phyloP scores from a whole-genome alignment of 192 early-diverging fungal species.

The Podila clonocystis region DNA sequence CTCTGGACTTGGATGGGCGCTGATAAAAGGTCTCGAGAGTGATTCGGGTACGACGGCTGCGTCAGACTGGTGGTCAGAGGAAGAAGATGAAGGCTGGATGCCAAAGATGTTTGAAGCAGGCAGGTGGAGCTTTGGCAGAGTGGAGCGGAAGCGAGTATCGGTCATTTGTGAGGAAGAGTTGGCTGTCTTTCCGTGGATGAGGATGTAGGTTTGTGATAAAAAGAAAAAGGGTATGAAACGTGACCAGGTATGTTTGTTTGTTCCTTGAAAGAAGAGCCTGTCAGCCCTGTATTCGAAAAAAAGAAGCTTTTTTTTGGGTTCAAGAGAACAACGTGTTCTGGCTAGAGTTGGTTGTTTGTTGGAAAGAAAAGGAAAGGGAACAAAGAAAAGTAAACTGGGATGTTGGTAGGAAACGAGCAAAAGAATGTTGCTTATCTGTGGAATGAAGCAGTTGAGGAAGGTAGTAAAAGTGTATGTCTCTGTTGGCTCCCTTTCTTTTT shows the following conservation, averaged over 20 bases:
- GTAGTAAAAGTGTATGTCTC: neutral
- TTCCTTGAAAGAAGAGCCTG: no score
- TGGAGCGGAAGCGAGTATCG: conserved; percentile 20
- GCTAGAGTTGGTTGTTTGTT: no score
- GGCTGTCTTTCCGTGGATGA: neutral
- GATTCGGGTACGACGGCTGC: neutral
- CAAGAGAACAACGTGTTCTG: no score
- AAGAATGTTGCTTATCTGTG: neutral
- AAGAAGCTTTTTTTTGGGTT: no score
- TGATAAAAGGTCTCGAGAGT: conserved; percentile 23
- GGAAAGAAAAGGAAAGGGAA: no score
- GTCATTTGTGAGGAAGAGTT: neutral
- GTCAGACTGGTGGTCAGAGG: neutral
- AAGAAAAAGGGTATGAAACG: no score
- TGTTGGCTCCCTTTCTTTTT: neutral
- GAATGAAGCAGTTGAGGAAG: neutral
- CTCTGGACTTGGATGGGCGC: conserved; percentile 42
- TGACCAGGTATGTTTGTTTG: no score
- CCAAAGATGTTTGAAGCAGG: conserved; percentile 22
- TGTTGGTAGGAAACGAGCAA: no score
- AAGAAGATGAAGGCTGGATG: conserved; percentile 9
- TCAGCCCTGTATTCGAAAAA: no score
- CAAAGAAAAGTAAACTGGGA: no score
- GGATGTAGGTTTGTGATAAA: neutral
- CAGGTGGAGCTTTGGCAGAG: conserved; percentile 35